Evolutionary conservation across 2,329 filamentous ascomycete species (phyloP).

Genomic region (Claviceps capensis): DNA sequence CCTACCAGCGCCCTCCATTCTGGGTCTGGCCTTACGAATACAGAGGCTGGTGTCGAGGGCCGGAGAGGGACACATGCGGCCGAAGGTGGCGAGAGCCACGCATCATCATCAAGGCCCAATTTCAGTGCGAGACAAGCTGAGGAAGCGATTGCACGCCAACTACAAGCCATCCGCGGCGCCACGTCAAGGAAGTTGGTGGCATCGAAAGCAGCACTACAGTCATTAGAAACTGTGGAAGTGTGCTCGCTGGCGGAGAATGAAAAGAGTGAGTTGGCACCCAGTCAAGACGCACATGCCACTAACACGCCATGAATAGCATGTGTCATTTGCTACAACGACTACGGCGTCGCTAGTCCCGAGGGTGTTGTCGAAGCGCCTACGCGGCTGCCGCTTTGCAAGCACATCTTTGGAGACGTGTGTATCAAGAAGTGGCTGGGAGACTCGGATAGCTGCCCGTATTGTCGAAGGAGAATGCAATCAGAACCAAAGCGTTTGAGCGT

Average conservation of each 20-base stretch:
- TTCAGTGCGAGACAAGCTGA: conserved; percentile 9
- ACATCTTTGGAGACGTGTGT: conserved; percentile 50
- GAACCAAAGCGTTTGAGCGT: conserved; percentile 20
- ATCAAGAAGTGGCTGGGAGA: conserved; percentile 54
- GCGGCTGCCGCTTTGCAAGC: conserved; percentile 47
- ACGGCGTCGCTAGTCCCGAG: conserved; percentile 41
- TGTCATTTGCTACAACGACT: conserved; percentile 52
- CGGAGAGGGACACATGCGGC: background rate
- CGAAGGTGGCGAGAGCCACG: background rate
- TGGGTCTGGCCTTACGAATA: conserved; percentile 11
- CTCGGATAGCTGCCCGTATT: conserved; percentile 50
- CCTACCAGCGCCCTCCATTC: conserved; percentile 11
- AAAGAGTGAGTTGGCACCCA: conserved; percentile 26
- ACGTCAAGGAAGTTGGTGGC: conserved; percentile 31
- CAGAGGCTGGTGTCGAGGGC: conserved; percentile 9
- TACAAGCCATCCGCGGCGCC: conserved; percentile 33
- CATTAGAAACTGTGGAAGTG: conserved; percentile 32
- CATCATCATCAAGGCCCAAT: background rate
- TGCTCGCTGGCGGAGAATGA: conserved; percentile 31
- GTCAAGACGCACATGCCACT: background rate
- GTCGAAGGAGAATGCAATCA: conserved; percentile 45
- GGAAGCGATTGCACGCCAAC: conserved; percentile 23
- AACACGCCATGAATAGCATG: conserved; percentile 28
- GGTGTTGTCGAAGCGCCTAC: conserved; percentile 42
- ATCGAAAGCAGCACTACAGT: conserved; percentile 30